Base-by-base conservation (phyloP, 1,284 basidiomycete species). In the Porogramme epimiltina region DNA sequence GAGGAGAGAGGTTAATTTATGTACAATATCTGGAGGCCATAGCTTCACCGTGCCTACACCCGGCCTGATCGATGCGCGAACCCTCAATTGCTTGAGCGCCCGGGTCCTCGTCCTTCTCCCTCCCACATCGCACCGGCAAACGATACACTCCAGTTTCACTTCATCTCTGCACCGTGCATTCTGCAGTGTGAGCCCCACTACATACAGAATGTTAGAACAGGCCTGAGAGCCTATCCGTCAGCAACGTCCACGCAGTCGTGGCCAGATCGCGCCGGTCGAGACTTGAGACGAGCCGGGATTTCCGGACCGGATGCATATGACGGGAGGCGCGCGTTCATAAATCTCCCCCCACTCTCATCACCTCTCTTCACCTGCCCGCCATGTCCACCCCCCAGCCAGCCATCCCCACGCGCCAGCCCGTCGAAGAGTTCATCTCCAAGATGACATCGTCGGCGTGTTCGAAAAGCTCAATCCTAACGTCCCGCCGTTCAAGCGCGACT, bases 401-500 rank as follows among this genome's bases (percentile, higher is more conserved):
- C 36, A 70, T 65, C 42, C 76, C 82, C 3, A 95, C 95, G 92
- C 88, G 93, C 44, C 70, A 85, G 41, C 85, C 85, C 56, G 86
- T 98, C 68, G 86, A 92, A 55, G 76, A 80, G 10, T 96, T 92
- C 73, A 82, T 98, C 67, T 80, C 84, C 57, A 68, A 72, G 79
- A 89, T 45, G 74, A 84, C 39, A 98, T 99, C 56, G 91, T 98
- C 53, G 65, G 72, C 34, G 81, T 85, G 0, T 80, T 99, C 56
- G 91, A 97, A 68, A 68, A 76, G 11, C 81, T 97, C 61, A 95
- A 98, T 66, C 82, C 86, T 4, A 67, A 72, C 39, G 80, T 85
- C 2, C 80, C 83, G 1, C 73, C 73, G 46, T 98, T 98, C 80
- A 82, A 91, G 59, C 88, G 91, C 42, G 96, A 98, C 71, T 77